phyloP scores from a whole-genome alignment of 2,329 filamentous ascomycete species.

The Cladosporium sp. region DNA sequence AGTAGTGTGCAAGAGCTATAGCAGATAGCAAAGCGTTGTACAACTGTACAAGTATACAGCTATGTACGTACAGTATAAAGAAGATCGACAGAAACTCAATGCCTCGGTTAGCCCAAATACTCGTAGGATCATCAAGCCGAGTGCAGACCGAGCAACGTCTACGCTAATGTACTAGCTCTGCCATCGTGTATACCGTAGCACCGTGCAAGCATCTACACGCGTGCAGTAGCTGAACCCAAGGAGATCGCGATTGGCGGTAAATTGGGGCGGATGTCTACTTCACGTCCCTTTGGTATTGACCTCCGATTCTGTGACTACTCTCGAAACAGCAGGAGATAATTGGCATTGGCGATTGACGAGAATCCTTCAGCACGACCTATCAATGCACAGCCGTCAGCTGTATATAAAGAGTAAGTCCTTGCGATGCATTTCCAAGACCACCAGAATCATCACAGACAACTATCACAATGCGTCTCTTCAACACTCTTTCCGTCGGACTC shows the following conservation, averaged over 20 bases:
- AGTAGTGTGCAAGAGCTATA: not conserved
- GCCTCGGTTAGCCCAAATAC: not conserved
- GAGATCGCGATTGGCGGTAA: conserved; percentile 11
- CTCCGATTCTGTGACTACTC: not conserved
- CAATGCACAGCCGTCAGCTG: not conserved
- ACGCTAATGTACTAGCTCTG: not conserved
- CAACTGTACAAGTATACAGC: not conserved
- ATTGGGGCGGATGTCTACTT: not conserved
- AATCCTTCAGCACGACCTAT: not conserved
- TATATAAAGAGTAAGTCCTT: not conserved
- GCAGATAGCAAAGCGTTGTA: not conserved
- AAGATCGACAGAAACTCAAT: not conserved
- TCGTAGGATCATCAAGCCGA: not conserved
- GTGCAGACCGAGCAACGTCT: not conserved
- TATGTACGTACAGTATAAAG: not conserved
- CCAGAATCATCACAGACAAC: not conserved
- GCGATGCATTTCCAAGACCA: not conserved
- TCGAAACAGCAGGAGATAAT: not conserved
- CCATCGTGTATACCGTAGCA: not conserved
- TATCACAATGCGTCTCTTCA: conserved; percentile 10
- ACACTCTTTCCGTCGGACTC: not conserved
- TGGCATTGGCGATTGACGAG: not conserved
- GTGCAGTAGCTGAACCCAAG: conserved; percentile 7
- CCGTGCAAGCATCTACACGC: not conserved
- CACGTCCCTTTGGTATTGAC: not conserved